These are phyloP conservation scores for Nemania diffusa DNA, from an alignment of 2,329 filamentous ascomycete species.

Conservation along the genomic window DNA sequence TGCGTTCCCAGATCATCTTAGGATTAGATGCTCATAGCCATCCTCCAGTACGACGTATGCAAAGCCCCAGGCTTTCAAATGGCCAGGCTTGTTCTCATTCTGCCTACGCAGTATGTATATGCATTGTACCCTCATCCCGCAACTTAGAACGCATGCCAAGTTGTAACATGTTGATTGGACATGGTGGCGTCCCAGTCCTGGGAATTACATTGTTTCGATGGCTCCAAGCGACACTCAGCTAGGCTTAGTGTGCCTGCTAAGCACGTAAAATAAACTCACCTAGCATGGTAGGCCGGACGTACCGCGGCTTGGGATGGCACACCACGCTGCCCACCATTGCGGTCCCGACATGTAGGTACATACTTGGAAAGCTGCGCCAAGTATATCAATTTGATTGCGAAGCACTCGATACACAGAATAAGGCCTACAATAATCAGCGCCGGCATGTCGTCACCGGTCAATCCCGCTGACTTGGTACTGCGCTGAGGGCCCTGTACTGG, in stretches of 20 bases:
- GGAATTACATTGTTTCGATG: constrained; percentile 5
- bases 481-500: background rate
- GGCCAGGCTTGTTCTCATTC: background rate
- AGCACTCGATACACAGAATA: constrained; percentile 1
- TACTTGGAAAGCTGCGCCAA: background rate
- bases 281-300: constrained; percentile 13
- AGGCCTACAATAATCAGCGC: background rate
- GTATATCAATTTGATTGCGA: constrained; percentile 1
- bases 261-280: background rate
- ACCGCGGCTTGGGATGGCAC: constrained; percentile 16
- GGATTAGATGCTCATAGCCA: too few species aligned
- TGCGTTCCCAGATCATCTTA: background rate
- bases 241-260: constrained; percentile 18
- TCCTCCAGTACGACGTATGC: too few species aligned
- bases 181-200: background rate
- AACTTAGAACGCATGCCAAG: background rate
- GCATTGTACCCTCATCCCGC: background rate
- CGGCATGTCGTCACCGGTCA: constrained; percentile 5
- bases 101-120: background rate
- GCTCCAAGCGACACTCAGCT: constrained; percentile 1
- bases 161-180: background rate
- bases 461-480: background rate
- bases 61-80: background rate
- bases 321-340: constrained; percentile 13
- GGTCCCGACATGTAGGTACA: constrained; percentile 1